A percentile compares a stretch with the other conserved stretches of the same genome.
These are phyloP conservation scores for Phialocephala sp. DNA, from an alignment of 2,329 filamentous ascomycete species.

Conservation along the genomic window DNA sequence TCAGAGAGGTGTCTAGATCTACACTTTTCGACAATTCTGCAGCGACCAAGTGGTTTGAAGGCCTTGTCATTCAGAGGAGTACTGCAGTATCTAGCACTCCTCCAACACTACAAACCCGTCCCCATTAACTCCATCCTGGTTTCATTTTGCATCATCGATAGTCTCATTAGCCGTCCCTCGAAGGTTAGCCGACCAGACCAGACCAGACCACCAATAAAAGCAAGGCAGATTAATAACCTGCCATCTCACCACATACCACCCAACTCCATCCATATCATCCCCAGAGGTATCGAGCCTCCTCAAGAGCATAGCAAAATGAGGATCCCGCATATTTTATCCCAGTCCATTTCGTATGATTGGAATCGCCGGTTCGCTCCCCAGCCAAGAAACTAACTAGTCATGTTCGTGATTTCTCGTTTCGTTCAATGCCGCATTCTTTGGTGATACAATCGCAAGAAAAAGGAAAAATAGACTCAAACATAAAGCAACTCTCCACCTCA, in stretches of 20 bases:
- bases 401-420: constrained; percentile 31
- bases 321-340: constrained; percentile 19
- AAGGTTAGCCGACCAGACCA: constrained; percentile 1
- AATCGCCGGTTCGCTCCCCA: constrained; percentile 26
- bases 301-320: constrained; percentile 12
- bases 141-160: constrained; percentile 18
- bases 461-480: constrained; percentile 31
- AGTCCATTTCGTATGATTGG: constrained; percentile 24
- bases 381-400: constrained; percentile 29
- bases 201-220: background rate
- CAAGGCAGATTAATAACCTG: constrained; percentile 3
- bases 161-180: constrained; percentile 9
- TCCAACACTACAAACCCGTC: constrained; percentile 24
- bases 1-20: background rate
- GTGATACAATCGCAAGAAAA: constrained; percentile 39
- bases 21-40: background rate
- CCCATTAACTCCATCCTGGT: constrained; percentile 20
- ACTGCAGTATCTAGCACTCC: constrained; percentile 30
- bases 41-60: constrained; percentile 13
- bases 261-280: constrained; percentile 17
- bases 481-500: constrained; percentile 24
- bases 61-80: constrained; percentile 16
- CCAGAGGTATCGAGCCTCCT: background rate
- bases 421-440: constrained; percentile 33
- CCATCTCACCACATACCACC: constrained; percentile 8